Base-by-base conservation (phyloP, 441 rosid species). In the Corymbia calophylla region DNA sequence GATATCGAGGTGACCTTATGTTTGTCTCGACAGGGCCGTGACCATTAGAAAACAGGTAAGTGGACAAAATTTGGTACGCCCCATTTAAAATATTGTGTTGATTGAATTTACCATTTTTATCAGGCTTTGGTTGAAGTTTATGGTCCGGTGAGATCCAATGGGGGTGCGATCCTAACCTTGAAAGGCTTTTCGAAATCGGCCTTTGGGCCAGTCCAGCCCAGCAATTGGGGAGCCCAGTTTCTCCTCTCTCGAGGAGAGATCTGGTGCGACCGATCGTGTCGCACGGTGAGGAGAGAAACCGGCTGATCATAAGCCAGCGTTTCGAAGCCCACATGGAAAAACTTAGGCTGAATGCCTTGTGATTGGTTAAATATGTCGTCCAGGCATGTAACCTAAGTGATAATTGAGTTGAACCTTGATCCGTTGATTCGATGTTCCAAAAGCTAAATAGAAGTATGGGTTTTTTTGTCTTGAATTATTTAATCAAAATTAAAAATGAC, bases 281-380 rank as follows among this genome's bases (percentile, higher is more conserved):
- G 8, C 21, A 18, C 6, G 25, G 12, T 4, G 1, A 68, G 11
- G 48, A 14, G 81, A 35, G 47, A 70, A 70, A 9, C 0, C 27
- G 27, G 27, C 12, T 15, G 23, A 70, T 35, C 1, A 9, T 2
- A 62, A 62, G 32, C 0, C 18, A 29, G 32, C 10, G 32, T 62
- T 14, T 62, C 1, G 68, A 13, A 6, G 68, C 1, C 2, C 1
- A 29, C 7, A 14, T 62, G 18, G 32, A 62, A 29, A 29, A 29
- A 29, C 1, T 62, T 62, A 1, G 32, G n/a, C 5, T 0, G 0
- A 10, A n/a, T 0, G 0, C 1, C 5, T n/a, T 64, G 0, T 64
- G 1, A n/a, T 64, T 64, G 3, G 2, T 64, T 15, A 29, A 0
- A 19, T 29, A 21, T 27, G 0, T 21, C 1, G 3, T 3, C 25